phyloP scores from a whole-genome alignment of 495 filamentous ascomycete species.

The Immersiella caudata region DNA sequence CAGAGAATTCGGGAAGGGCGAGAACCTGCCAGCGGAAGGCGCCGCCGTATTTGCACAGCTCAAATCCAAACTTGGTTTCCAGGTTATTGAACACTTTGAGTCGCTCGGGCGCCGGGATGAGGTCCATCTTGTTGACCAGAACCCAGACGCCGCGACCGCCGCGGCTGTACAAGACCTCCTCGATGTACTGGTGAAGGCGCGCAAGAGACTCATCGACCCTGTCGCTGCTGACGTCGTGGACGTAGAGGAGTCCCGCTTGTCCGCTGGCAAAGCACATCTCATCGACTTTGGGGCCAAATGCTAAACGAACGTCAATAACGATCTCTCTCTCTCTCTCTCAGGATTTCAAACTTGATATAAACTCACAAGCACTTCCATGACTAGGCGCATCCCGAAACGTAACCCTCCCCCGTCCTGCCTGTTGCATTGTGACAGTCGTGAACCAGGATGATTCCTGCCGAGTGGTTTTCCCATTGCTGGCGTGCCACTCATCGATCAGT shows the following conservation, averaged over 20 bases:
- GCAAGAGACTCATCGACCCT: conserved; percentile 5
- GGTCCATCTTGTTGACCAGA: background rate
- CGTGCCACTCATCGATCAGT: background rate
- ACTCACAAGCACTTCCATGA: background rate
- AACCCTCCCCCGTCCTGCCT: background rate
- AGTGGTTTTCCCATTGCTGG: background rate
- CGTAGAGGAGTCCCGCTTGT: conserved; percentile 4
- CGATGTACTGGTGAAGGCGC: background rate
- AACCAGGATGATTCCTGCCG: background rate
- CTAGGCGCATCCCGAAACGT: background rate
- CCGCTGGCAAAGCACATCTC: background rate
- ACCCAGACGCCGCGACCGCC: conserved; percentile 8
- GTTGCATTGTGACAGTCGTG: background rate
- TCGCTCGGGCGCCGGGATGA: background rate
- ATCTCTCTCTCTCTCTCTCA: too few relatives aligned
- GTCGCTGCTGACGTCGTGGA: background rate
- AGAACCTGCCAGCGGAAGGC: conserved; percentile 1
- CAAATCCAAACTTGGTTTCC: conserved; percentile 3
- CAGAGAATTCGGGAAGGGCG: background rate
- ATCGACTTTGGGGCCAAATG: background rate
- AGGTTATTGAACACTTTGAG: background rate
- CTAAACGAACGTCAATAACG: too few relatives aligned
- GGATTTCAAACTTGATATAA: background rate
- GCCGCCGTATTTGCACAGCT: conserved; percentile 3
- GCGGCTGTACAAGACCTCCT: background rate